Conservation (phyloP, 371 early-diverging fungal genomes). For the Coemansia sp. region DNA sequence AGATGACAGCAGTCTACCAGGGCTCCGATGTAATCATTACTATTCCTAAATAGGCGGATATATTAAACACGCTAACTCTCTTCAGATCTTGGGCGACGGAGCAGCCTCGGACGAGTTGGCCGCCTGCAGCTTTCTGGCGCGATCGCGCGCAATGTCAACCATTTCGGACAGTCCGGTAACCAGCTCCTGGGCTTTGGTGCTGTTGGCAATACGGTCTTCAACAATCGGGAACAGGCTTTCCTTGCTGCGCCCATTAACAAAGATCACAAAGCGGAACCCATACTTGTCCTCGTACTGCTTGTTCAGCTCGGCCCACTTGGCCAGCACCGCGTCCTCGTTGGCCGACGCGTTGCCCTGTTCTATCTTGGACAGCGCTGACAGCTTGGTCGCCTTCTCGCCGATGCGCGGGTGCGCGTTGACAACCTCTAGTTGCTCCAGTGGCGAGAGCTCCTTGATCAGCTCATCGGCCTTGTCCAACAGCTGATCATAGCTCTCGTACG, state of each 20-base stretch:
- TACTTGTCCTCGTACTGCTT: conserved; percentile 76
- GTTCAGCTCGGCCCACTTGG: conserved; percentile 64
- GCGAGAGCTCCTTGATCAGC: conserved; percentile 55
- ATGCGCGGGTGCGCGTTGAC: conserved; percentile 92
- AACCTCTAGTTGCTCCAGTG: conserved; percentile 65
- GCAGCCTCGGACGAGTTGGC: conserved; percentile 1
- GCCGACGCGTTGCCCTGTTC: conserved; percentile 67
- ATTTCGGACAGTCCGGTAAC: conserved; percentile 66
- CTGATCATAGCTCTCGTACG: conserved; percentile 63
- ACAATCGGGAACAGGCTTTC: conserved; percentile 71
- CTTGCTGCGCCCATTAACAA: conserved; percentile 80
- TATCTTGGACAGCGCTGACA: conserved; percentile 69
- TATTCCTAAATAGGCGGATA: conserved; percentile 14
- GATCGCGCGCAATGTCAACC: conserved; percentile 76
- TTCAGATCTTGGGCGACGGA: conserved; percentile 22
- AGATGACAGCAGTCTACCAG: conserved; percentile 24
- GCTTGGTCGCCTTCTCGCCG: conserved; percentile 66
- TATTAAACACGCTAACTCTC: neutral
- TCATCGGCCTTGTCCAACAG: conserved; percentile 63
- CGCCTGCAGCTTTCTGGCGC: conserved; percentile 61
- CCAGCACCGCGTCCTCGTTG: conserved; percentile 54
- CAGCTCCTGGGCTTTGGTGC: conserved; percentile 56
- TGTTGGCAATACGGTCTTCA: conserved; percentile 61
- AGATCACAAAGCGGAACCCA: conserved; percentile 87
- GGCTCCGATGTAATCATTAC: conserved; percentile 21